Percentiles rank a stretch among this genome's conserved stretches.
These are phyloP conservation scores for Leishmania amazonensis DNA, from an alignment of 208 protist genomes.

Conservation along the genomic window DNA sequence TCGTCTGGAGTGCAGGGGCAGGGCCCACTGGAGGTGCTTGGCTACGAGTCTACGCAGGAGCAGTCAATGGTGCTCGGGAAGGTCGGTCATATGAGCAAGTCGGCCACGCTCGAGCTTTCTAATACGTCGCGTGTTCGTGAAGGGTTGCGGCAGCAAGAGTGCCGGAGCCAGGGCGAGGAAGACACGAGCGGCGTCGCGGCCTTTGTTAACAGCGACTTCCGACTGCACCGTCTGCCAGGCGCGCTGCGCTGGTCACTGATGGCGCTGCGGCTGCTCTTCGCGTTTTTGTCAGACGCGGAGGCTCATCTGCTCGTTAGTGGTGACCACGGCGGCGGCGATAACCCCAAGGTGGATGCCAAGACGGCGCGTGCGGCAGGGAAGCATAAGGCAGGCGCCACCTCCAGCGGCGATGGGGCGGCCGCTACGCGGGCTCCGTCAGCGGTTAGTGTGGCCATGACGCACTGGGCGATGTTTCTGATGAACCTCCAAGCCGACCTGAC, in stretches of 20 bases:
- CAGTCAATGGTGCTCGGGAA: conserved; percentile 25
- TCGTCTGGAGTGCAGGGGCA: neutral
- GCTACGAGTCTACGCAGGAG: conserved; percentile 35
- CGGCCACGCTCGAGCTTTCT: conserved; percentile 16
- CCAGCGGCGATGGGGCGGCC: neutral
- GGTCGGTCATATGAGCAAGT: conserved; percentile 15
- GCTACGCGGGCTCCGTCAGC: conserved; percentile 19
- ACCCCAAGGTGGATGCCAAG: neutral
- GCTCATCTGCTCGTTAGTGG: conserved; percentile 1
- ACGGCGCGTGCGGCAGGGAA: neutral
- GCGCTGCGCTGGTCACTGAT: conserved; percentile 29
- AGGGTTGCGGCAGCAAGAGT: neutral
- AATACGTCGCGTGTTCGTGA: conserved; percentile 26
- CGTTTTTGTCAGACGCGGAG: conserved; percentile 21
- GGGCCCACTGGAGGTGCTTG: conserved; percentile 34
- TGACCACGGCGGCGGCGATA: neutral
- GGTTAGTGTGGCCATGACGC: conserved; percentile 34
- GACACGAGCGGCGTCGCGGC: conserved; percentile 2
- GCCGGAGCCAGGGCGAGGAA: neutral
- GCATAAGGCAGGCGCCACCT: neutral
- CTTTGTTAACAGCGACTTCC: conserved; percentile 15
- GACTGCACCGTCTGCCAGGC: conserved; percentile 25
- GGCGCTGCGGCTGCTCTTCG: conserved; percentile 23
- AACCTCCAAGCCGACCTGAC: conserved; percentile 21
- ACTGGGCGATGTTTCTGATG: conserved; percentile 30